Evolutionary conservation across 306 rosid genomes (phyloP).

Genomic region (Echinosophora koreensis): DNA sequence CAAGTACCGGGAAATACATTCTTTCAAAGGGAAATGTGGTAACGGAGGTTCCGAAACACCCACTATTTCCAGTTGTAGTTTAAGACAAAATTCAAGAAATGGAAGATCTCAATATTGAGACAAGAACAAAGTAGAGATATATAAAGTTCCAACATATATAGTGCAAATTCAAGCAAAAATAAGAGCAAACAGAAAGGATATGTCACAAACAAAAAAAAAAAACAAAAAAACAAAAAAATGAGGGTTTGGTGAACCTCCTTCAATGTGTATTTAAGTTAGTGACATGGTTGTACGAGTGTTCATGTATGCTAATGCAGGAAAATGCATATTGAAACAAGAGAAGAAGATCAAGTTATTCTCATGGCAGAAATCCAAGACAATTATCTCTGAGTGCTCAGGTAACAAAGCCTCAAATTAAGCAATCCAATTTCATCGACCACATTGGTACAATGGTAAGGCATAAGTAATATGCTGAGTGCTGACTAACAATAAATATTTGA

Average conservation of each 20-base stretch:
- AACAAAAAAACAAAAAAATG: too few species aligned
- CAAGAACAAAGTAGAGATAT: constrained; percentile 4
- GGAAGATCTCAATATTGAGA: constrained; percentile 20
- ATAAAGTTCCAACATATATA: background rate
- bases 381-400: background rate
- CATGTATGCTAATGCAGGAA: constrained; percentile 27
- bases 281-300: background rate
- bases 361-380: constrained; percentile 34
- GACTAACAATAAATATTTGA: constrained; percentile 15
- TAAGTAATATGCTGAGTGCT: constrained; percentile 8
- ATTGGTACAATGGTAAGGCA: constrained; percentile 9
- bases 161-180: constrained; percentile 17
- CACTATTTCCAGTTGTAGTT: constrained; percentile 4
- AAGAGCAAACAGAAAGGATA: constrained; percentile 22
- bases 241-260: background rate
- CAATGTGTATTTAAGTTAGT: background rate
- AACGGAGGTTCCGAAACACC: background rate
- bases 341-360: constrained; percentile 15
- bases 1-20: constrained; percentile 19
- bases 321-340: constrained; percentile 36
- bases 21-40: constrained; percentile 4
- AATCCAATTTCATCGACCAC: constrained; percentile 37
- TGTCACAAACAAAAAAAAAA: constrained; percentile 19
- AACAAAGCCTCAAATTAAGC: constrained; percentile 29
- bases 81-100: constrained; percentile 16